Evolutionary conservation across 129 eudicot species (phyloP).

Genomic region (Pulicaria dysenterica): DNA sequence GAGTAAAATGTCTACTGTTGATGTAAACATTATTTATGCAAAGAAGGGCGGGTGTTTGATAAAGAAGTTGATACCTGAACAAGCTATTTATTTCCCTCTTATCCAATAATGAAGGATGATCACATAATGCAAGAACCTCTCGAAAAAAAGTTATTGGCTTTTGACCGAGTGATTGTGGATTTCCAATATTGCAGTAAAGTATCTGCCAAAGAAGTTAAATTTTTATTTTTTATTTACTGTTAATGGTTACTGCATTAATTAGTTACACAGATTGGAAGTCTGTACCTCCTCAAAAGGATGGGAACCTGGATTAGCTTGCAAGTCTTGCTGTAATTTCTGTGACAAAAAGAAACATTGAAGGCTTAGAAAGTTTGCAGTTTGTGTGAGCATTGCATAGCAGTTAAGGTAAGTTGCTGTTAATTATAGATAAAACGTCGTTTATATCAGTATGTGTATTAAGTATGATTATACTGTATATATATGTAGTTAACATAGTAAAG

Average conservation of each 20-base stretch:
- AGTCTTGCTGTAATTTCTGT: constrained; percentile 78
- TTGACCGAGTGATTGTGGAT: constrained; percentile 95
- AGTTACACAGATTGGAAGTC: not conserved
- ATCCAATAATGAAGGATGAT: constrained; percentile 88
- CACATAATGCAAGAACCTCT: constrained; percentile 97
- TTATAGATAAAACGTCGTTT: not conserved
- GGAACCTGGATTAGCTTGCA: constrained; percentile 74
- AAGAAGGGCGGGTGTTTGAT: not conserved
- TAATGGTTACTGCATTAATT: too few relatives aligned
- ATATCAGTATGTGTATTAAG: not conserved
- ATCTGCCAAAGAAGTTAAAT: constrained; percentile 49
- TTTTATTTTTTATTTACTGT: too few relatives aligned
- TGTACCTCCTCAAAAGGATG: constrained; percentile 84
- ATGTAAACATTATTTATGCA: not conserved
- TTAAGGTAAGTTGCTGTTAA: not conserved
- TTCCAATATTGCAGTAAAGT: constrained; percentile 90
- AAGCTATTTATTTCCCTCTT: constrained; percentile 68
- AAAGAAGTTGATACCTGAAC: constrained; percentile 57
- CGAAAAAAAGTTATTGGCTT: constrained; percentile 93
- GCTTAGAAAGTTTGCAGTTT: not conserved
- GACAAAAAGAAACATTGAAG: not conserved
- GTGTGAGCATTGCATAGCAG: not conserved
- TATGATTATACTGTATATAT: not conserved
- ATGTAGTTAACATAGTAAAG: not conserved
- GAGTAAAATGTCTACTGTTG: constrained; percentile 10